Evolutionary conservation across 371 early-diverging fungal genomes (phyloP).

Genomic region (Mortierella sp.): DNA sequence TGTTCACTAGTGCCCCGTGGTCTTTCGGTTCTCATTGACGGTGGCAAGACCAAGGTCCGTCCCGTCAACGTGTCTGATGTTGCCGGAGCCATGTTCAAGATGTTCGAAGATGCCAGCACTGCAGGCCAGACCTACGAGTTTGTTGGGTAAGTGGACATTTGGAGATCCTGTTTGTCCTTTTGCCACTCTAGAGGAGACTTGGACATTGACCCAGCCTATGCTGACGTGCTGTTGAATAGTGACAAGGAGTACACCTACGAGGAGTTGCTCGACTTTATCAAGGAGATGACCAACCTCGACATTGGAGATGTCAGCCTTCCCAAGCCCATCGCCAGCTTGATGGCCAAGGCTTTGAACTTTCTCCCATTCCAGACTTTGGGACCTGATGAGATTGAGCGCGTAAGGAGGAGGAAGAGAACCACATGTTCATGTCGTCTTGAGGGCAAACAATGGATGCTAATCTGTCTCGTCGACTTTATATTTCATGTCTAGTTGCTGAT

Average conservation of each 20-base stretch:
- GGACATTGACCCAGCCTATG: too few species aligned
- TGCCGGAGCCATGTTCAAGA: constrained; percentile 81
- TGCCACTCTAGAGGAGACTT: background rate
- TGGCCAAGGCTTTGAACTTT: constrained; percentile 57
- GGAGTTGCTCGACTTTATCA: constrained; percentile 80
- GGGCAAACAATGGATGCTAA: too few species aligned
- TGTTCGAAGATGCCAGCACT: constrained; percentile 77
- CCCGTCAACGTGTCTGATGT: constrained; percentile 94
- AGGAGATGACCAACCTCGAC: constrained; percentile 67
- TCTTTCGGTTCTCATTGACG: constrained; percentile 78
- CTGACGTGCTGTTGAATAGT: too few species aligned
- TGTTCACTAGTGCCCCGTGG: constrained; percentile 52
- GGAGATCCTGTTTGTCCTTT: background rate
- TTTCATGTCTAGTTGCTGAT: constrained; percentile 67
- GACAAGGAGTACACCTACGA: constrained; percentile 80
- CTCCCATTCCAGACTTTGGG: constrained; percentile 72
- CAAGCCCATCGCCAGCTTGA: constrained; percentile 68
- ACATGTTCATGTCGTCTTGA: too few species aligned
- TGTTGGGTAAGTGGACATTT: constrained; percentile 67
- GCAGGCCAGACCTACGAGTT: constrained; percentile 92
- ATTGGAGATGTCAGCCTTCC: constrained; percentile 68
- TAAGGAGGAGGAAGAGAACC: too few species aligned
- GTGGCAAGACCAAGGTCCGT: constrained; percentile 78
- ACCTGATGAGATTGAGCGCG: constrained; percentile 78
- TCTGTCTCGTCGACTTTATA: constrained; percentile 38